Conservation (phyloP, 2,329 filamentous ascomycete species). For the Nannizziopsis barbatae region DNA sequence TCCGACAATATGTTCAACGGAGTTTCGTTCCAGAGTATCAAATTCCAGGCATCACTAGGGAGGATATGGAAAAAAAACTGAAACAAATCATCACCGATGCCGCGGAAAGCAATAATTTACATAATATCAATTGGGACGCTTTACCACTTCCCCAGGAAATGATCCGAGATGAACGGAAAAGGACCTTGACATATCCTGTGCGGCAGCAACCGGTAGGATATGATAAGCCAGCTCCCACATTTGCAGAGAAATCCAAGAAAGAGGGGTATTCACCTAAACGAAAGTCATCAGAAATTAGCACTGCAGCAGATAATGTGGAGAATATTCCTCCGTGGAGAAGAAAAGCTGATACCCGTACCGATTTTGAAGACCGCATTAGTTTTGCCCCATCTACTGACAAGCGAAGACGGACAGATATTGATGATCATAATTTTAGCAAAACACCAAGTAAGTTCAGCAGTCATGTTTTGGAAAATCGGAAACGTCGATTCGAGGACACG, state of each 20-base stretch:
- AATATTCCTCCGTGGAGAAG: slow-evolving; percentile 61
- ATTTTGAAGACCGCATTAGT: slow-evolving; percentile 65
- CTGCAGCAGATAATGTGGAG: slow-evolving; percentile 41
- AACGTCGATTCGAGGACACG: slow-evolving; percentile 65
- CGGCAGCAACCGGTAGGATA: slow-evolving; percentile 30
- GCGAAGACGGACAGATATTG: slow-evolving; percentile 38
- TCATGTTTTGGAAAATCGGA: slow-evolving; percentile 75
- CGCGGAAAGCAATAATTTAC: slow-evolving; percentile 60
- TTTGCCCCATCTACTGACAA: slow-evolving; percentile 46
- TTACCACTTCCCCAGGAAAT: slow-evolving; percentile 78
- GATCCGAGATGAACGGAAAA: slow-evolving; percentile 57
- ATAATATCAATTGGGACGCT: slow-evolving; percentile 67
- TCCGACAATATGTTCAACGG: slow-evolving; percentile 78
- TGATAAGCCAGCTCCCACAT: slow-evolving; percentile 20
- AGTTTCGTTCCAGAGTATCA: slow-evolving; percentile 69
- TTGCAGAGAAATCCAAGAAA: slow-evolving; percentile 3
- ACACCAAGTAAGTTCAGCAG: slow-evolving; percentile 79
- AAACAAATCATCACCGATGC: slow-evolving; percentile 76
- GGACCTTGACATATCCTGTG: slow-evolving; percentile 30
- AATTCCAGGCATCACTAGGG: slow-evolving; percentile 48
- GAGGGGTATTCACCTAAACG: slow-evolving; percentile 46
- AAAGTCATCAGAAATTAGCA: slow-evolving; percentile 59
- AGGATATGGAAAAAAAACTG: slow-evolving; percentile 72
- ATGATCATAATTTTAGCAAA: slow-evolving; percentile 33
- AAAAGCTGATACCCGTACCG: slow-evolving; percentile 47